Conservation (phyloP, 495 filamentous ascomycete species). For the Aspergillus avenaceus region DNA sequence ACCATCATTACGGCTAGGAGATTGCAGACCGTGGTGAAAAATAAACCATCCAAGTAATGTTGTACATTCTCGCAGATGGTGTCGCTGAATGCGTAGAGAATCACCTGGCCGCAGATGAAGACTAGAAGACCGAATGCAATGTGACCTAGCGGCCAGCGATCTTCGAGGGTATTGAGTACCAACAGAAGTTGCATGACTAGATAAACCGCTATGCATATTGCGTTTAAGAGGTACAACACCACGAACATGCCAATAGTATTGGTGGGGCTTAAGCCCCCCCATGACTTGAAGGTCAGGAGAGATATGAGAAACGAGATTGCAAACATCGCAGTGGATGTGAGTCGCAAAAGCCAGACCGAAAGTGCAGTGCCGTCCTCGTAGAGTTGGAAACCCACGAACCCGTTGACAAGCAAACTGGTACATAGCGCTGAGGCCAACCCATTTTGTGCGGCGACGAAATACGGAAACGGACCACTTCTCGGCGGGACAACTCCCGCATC, state of each 20-base stretch:
- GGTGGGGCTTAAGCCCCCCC: constrained; percentile 78
- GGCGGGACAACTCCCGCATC: constrained; percentile 92
- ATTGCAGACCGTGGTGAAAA: constrained; percentile 93
- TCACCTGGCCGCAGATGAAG: constrained; percentile 88
- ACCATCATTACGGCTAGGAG: constrained; percentile 98
- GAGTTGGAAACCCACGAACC: constrained; percentile 97
- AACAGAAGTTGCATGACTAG: constrained; percentile 84
- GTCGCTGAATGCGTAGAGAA: constrained; percentile 85
- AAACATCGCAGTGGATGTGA: constrained; percentile 76
- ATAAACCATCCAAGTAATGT: constrained; percentile 92
- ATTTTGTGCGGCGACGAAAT: constrained; percentile 84
- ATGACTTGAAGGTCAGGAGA: constrained; percentile 88
- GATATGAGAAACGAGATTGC: constrained; percentile 80
- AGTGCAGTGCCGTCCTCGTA: constrained; percentile 98
- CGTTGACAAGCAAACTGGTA: constrained; percentile 90
- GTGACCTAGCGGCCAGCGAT: constrained; percentile 92
- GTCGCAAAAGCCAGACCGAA: constrained; percentile 87
- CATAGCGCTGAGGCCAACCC: constrained; percentile 88
- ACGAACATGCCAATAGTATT: constrained; percentile 89
- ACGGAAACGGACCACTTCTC: constrained; percentile 73
- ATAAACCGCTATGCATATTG: constrained; percentile 78
- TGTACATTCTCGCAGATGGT: constrained; percentile 79
- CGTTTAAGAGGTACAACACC: constrained; percentile 88
- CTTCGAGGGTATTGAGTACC: constrained; percentile 84
- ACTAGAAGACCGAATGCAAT: constrained; percentile 90